Conservation (phyloP, 495 filamentous ascomycete species). For the Penicillium canariense region DNA sequence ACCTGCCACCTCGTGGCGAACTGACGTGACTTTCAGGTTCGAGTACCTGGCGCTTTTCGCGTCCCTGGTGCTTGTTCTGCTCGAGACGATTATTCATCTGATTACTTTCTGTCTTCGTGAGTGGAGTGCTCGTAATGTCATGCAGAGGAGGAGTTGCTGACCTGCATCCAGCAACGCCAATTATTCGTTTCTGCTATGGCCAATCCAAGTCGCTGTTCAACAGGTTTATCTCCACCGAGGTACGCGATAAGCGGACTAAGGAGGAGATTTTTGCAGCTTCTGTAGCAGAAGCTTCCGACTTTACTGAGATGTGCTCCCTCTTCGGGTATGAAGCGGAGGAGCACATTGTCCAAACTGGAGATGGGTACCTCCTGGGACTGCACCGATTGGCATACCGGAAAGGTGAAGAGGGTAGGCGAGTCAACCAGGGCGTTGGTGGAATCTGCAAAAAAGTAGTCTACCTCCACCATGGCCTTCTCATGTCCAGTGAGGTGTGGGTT, state of each 20-base stretch:
- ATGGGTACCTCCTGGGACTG: conserved; percentile 90
- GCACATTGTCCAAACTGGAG: conserved; percentile 89
- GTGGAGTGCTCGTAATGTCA: conserved; percentile 24
- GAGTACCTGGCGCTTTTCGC: conserved; percentile 85
- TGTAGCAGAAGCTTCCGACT: conserved; percentile 75
- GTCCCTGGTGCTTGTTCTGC: conserved; percentile 74
- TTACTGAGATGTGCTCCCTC: conserved; percentile 84
- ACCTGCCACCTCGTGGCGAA: conserved; percentile 1
- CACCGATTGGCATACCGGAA: conserved; percentile 81
- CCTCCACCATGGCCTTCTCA: conserved; percentile 91
- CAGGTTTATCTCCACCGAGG: conserved; percentile 65
- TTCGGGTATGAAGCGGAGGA: conserved; percentile 93
- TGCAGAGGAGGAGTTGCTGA: conserved; percentile 18
- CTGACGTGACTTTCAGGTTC: conserved; percentile 42
- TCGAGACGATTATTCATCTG: conserved; percentile 80
- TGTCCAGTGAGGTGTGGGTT: conserved; percentile 99
- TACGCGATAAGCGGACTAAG: conserved; percentile 55
- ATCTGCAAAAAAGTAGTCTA: conserved; percentile 85
- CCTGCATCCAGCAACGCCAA: conserved; percentile 57
- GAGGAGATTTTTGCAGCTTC: conserved; percentile 42
- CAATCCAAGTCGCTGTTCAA: conserved; percentile 83
- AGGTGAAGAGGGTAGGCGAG: conserved; percentile 67
- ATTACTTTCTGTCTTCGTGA: conserved; percentile 87
- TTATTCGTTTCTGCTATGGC: conserved; percentile 80
- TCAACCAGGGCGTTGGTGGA: conserved; percentile 71